phyloP scores from a whole-genome alignment of 75 land plant species.

The Pinus taeda region DNA sequence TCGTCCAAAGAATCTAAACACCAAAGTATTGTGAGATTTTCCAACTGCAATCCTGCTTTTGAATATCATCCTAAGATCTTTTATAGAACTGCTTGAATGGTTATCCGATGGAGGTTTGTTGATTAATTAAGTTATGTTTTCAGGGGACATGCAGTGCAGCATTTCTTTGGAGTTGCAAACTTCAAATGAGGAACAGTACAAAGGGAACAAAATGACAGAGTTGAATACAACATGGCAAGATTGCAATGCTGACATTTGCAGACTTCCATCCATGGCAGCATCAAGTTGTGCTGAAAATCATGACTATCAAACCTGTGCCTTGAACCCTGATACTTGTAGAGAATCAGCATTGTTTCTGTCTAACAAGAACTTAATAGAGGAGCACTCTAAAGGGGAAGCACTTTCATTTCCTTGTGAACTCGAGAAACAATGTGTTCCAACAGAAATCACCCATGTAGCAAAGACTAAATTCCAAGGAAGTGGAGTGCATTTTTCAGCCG shows the following conservation, averaged over 20 bases:
- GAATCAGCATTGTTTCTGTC: background rate
- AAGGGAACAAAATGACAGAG: background rate
- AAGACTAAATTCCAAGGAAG: background rate
- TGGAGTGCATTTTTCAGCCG: background rate
- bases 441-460: background rate
- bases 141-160: background rate
- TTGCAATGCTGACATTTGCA: background rate
- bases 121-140: background rate
- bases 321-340: background rate
- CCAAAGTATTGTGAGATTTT: background rate
- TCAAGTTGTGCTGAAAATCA: too few species aligned
- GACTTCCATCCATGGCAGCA: background rate
- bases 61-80: background rate
- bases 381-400: background rate
- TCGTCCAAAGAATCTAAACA: background rate
- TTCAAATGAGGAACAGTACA: background rate
- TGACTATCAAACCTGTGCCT: background rate
- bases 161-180: background rate
- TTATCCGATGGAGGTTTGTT: background rate
- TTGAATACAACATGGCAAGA: background rate
- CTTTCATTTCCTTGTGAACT: constrained; percentile 5
- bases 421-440: background rate
- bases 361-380: background rate
- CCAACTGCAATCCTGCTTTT: background rate
- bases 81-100: background rate